Evolutionary conservation across 805 yeast species (phyloP), one percentile per base, ranked within the genome.

Genomic region (Spathaspora passalidarum): DNA sequence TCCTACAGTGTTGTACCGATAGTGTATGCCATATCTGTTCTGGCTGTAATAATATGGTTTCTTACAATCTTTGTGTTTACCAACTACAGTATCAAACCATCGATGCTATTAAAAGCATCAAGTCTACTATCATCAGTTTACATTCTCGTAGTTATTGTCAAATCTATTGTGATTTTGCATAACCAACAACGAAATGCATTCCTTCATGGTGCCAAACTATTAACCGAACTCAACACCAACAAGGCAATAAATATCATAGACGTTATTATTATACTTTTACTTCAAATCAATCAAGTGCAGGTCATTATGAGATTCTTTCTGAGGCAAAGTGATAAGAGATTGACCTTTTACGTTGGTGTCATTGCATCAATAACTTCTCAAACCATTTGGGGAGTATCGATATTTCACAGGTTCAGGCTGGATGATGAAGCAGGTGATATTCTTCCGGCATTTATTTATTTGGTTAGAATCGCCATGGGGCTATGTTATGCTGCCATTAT

Each of bases 391-490:
- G 88, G 82, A 0, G 72, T 84, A 1, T 75, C 90, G 13, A 79
- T 78, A 4, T 81, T 83, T 54, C 62, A 65, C 51, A 47, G 44
- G 0, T 69, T 69, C 49, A 40, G 60, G 0, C 58, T 54, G 2
- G 73, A 67, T 32, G 72, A 68, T 47, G 79, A 73, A 50, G 66
- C 74, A 1, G 69, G 80, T 36, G 81, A 82, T 16, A 78, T 84
- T 19, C 56, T 86, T 11, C 87, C 91, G 0, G 87, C 91, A 0
- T 85, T 88, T 60, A 82, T 82, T 23, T 88, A 87, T 56, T 67
- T 88, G 40, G 74, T 86, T 37, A 73, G 92, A 48, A 86, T 88
- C 36, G 84, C 91, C 4, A 71, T 86, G 55, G 76, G 87, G 2
- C 75, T 85, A 29, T 72, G 86, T 55, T 88, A 82, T 63, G 82